These are phyloP conservation scores for Tolypocladium ovalisporum DNA, from an alignment of 2,329 filamentous ascomycete species.

Conservation along the genomic window DNA sequence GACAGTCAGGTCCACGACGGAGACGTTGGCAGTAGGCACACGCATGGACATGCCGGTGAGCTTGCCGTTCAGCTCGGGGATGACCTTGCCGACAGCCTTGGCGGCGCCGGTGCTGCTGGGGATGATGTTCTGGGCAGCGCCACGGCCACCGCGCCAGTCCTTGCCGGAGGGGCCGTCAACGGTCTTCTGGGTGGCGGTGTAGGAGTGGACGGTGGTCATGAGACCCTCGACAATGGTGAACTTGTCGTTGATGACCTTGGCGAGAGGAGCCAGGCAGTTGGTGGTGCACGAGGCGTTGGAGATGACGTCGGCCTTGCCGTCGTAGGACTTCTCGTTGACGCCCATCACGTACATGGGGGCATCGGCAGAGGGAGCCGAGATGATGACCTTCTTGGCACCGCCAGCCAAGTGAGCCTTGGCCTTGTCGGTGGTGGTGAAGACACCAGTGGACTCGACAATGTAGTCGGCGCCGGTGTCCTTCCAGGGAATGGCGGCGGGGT, in stretches of 20 bases:
- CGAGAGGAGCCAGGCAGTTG: constrained; percentile 98
- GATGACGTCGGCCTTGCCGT: constrained; percentile 81
- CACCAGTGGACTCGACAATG: constrained; percentile 95
- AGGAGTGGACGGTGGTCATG: constrained; percentile 99
- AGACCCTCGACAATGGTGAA: constrained; percentile 96
- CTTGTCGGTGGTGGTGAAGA: constrained; percentile 98
- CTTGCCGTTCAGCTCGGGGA: constrained; percentile 96
- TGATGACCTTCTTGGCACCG: constrained; percentile 96
- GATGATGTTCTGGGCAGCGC: constrained; percentile 99
- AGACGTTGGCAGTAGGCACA: constrained; percentile 97
- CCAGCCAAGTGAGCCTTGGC: constrained; percentile 88
- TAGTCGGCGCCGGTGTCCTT: constrained; percentile 77
- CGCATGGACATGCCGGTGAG: constrained; percentile 99
- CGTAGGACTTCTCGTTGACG: constrained; percentile 94
- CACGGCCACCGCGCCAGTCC: constrained; percentile 99
- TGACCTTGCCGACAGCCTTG: constrained; percentile 99
- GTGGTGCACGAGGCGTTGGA: constrained; percentile 99
- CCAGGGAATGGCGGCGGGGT: constrained; percentile 89
- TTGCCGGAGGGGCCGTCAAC: constrained; percentile 95
- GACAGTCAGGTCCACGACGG: constrained; percentile 93
- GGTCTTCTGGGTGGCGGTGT: constrained; percentile 99
- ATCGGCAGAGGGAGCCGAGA: constrained; percentile 86
- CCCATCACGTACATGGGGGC: constrained; percentile 99
- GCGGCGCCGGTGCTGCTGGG: constrained; percentile 97
- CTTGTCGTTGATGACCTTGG: constrained; percentile 99